Evolutionary conservation across 768 basidiomycete genomes (phyloP).

Genomic region (Amyloporia xantha): DNA sequence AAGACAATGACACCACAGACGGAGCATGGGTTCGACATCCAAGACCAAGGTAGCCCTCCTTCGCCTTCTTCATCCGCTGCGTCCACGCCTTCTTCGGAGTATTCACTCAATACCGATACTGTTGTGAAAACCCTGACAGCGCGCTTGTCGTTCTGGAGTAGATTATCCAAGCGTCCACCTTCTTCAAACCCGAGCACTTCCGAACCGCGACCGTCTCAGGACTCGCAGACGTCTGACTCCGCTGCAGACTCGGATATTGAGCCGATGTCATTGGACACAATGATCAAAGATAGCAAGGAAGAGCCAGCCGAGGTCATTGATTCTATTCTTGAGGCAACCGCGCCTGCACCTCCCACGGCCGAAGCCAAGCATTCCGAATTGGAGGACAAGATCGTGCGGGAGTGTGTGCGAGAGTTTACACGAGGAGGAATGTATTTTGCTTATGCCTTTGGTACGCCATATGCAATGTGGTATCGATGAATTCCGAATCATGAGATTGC

Average conservation of each 20-base stretch:
- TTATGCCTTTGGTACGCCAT: conserved; percentile 66
- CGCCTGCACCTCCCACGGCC: conserved; percentile 51
- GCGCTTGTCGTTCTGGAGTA: conserved; percentile 72
- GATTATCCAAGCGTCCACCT: conserved; percentile 24
- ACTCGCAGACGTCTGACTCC: conserved; percentile 10
- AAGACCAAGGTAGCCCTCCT: conserved; percentile 12
- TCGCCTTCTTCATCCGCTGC: conserved; percentile 34
- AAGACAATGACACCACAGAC: conserved; percentile 36
- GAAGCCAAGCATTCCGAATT: conserved; percentile 72
- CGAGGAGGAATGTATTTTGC: conserved; percentile 91
- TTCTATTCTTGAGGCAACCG: conserved; percentile 51
- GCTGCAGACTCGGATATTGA: conserved; percentile 7
- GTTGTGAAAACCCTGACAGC: conserved; percentile 58
- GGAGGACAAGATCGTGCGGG: conserved; percentile 76
- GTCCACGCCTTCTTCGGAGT: conserved; percentile 45
- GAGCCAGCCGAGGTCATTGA: conserved; percentile 47
- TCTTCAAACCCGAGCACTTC: not conserved
- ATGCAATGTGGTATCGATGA: not conserved
- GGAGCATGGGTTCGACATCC: conserved; percentile 13
- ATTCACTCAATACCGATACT: conserved; percentile 34
- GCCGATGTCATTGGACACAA: conserved; percentile 22
- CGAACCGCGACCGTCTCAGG: conserved; percentile 8
- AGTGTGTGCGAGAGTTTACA: conserved; percentile 68
- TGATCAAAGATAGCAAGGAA: conserved; percentile 16
- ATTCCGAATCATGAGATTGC: not conserved